phyloP scores from a whole-genome alignment of 306 rosid genomes.

The Morella rubra region DNA sequence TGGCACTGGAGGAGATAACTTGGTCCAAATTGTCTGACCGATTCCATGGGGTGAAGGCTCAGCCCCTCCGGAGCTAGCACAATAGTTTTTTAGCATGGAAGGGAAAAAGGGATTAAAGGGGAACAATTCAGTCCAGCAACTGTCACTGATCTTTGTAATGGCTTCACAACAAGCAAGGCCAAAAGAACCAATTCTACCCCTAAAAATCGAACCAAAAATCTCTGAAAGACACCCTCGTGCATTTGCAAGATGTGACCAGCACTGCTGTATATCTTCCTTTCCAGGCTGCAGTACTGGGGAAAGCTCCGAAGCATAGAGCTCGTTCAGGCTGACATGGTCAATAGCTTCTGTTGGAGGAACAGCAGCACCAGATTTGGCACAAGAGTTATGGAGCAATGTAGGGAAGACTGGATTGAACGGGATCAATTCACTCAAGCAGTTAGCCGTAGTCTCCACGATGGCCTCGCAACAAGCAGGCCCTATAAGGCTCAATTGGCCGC shows the following conservation, averaged over 20 bases:
- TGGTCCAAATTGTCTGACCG: background rate
- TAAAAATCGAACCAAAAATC: background rate
- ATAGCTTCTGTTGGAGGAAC: background rate
- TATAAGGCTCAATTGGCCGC: background rate
- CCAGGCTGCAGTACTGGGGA: background rate
- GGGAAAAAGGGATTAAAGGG: conserved; percentile 6
- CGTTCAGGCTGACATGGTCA: background rate
- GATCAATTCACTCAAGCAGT: background rate
- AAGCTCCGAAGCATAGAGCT: background rate
- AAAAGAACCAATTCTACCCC: background rate
- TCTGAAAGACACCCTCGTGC: background rate
- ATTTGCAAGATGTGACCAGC: background rate
- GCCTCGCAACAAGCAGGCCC: background rate
- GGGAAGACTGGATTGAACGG: background rate
- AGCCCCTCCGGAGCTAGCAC: background rate
- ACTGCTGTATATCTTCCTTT: background rate
- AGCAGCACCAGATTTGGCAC: background rate
- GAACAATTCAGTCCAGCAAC: conserved; percentile 7
- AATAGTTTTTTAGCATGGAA: background rate
- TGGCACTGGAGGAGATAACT: background rate
- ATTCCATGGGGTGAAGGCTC: background rate
- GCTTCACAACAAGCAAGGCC: background rate
- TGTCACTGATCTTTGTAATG: background rate
- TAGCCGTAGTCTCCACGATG: background rate
- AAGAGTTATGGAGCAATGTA: background rate